phyloP scores from a whole-genome alignment of 2,329 filamentous ascomycete genomes.

The Canariomyces notabilis region DNA sequence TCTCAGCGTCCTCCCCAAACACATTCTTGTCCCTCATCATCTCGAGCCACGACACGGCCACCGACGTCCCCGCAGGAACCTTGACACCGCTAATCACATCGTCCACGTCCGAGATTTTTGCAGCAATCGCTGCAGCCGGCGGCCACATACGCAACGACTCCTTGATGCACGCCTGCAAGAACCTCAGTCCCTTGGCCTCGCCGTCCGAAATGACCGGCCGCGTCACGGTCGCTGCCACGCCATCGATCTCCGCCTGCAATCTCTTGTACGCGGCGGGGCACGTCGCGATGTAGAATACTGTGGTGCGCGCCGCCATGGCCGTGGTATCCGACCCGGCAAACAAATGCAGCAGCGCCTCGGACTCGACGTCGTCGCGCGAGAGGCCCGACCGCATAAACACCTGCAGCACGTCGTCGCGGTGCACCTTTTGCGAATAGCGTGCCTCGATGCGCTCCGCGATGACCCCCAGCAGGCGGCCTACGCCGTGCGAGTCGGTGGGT shows the following conservation, averaged over 20 bases:
- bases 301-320: constrained; percentile 26
- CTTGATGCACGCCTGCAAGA: constrained; percentile 19
- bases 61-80: constrained; percentile 42
- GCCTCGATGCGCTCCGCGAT: constrained; percentile 40
- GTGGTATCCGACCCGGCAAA: constrained; percentile 22
- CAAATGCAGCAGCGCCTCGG: constrained; percentile 27
- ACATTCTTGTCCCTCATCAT: constrained; percentile 33
- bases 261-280: constrained; percentile 18
- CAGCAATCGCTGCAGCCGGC: constrained; percentile 27
- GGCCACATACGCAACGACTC: constrained; percentile 20
- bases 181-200: not conserved
- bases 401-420: constrained; percentile 48
- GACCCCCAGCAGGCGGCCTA: no score
- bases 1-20: constrained; percentile 16
- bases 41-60: constrained; percentile 40
- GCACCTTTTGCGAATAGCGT: constrained; percentile 34
- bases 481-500: no score
- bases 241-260: constrained; percentile 17
- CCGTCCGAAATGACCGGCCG: not conserved
- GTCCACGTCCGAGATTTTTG: constrained; percentile 32
- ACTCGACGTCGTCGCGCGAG: constrained; percentile 38
- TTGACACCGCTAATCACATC: constrained; percentile 33
- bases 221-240: not conserved
- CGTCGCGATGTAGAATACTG: constrained; percentile 19
- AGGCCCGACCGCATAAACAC: constrained; percentile 44